These are phyloP conservation scores for Gastrolobium villosum DNA, from an alignment of 306 rosid genomes.

Conservation along the genomic window DNA sequence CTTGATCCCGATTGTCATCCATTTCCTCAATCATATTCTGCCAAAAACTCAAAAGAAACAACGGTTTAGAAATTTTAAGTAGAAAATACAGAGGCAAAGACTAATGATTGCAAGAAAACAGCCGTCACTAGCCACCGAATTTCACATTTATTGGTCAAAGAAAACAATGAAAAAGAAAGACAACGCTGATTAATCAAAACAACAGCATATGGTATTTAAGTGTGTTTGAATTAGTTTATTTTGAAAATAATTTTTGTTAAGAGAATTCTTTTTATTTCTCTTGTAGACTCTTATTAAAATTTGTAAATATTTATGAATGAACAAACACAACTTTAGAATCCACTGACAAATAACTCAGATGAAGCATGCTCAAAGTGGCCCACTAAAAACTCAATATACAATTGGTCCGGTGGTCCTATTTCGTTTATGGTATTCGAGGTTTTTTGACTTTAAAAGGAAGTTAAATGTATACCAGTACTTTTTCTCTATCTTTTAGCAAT, in stretches of 20 bases:
- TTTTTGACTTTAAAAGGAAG: not conserved
- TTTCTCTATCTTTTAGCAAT: not conserved
- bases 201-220: too few species aligned
- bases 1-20: constrained; percentile 13
- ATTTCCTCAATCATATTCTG: constrained; percentile 36
- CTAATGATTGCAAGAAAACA: constrained; percentile 35
- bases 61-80: constrained; percentile 22
- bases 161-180: constrained; percentile 28
- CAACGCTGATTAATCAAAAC: not conserved
- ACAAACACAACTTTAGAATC: too few species aligned
- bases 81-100: constrained; percentile 4
- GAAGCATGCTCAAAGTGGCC: too few species aligned
- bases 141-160: not conserved
- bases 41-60: constrained; percentile 29
- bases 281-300: too few species aligned
- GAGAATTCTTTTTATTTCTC: too few species aligned
- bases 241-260: too few species aligned
- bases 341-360: too few species aligned
- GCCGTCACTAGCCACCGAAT: constrained; percentile 24
- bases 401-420: not conserved
- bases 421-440: not conserved
- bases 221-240: too few species aligned
- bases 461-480: constrained; percentile 23
- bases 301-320: too few species aligned
- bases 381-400: not conserved